Conservation (phyloP, 305 asterid species). For the Fraxinus greggii region DNA sequence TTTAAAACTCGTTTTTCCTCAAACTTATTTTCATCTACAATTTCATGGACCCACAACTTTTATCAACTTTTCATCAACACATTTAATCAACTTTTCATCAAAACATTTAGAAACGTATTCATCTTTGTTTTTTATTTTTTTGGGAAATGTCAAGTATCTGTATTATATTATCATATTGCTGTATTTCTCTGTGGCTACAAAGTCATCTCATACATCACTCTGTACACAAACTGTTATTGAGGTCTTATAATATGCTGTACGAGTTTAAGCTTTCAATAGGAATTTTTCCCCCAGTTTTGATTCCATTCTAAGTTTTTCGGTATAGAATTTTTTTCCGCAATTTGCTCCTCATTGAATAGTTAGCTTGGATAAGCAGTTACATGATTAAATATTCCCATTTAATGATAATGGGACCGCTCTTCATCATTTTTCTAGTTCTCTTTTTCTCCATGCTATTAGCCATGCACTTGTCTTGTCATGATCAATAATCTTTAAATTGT, state of each 20-base stretch:
- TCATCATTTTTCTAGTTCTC: not conserved
- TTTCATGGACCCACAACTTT: not conserved
- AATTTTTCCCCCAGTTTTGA: not conserved
- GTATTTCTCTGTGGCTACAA: not conserved
- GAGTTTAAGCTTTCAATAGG: not conserved
- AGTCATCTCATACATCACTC: not conserved
- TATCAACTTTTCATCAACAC: not conserved
- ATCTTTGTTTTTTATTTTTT: not conserved
- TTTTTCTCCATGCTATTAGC: not conserved
- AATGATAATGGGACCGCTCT: not conserved
- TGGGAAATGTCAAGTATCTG: not conserved
- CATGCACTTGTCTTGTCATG: not conserved
- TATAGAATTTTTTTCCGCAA: not conserved
- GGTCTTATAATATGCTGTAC: not conserved
- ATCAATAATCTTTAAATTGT: slow-evolving; percentile 18
- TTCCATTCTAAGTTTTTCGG: not conserved
- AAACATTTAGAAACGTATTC: not conserved
- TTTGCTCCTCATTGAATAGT: not conserved
- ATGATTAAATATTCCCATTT: not conserved
- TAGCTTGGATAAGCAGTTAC: not conserved
- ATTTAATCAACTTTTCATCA: not conserved
- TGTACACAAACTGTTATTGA: not conserved
- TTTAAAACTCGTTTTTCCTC: not conserved
- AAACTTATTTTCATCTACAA: not conserved
- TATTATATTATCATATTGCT: not conserved